Percentiles rank a stretch among this genome's conserved stretches.
These are phyloP conservation scores for Styphnolobium japonicum DNA, from an alignment of 306 rosid species.

Conservation along the genomic window DNA sequence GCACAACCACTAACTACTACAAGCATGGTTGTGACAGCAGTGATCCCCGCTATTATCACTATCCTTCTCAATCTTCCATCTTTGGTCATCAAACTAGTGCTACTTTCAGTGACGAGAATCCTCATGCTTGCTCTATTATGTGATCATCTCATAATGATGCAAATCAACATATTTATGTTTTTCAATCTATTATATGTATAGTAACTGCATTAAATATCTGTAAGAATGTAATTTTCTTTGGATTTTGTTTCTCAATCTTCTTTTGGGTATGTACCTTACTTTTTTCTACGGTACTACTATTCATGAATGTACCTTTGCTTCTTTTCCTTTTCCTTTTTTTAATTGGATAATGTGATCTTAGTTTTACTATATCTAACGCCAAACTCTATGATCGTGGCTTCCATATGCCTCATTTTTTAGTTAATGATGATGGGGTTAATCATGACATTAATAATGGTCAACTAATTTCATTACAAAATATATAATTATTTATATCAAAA, in stretches of 20 bases:
- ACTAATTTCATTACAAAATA: constrained; percentile 10
- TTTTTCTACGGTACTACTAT: neutral
- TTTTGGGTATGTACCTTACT: neutral
- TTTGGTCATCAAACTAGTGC: constrained; percentile 66
- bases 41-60: constrained; percentile 43
- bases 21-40: constrained; percentile 68
- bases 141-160: constrained; percentile 21
- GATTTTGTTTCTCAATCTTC: neutral
- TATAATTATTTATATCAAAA: too few species aligned
- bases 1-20: constrained; percentile 60
- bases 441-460: neutral
- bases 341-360: too few species aligned
- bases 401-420: neutral
- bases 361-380: too few species aligned
- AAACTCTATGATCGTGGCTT: too few species aligned
- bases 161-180: neutral
- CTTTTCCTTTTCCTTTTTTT: neutral
- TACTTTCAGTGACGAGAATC: constrained; percentile 86
- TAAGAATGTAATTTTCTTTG: neutral
- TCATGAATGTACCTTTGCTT: constrained; percentile 15
- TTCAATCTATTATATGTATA: neutral
- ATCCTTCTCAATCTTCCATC: constrained; percentile 55
- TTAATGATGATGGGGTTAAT: neutral
- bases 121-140: constrained; percentile 72
- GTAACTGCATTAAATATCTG: neutral